These are phyloP conservation scores for Graphiopsis chlorocephala DNA, from an alignment of 2,329 filamentous ascomycete genomes.

Conservation along the genomic window DNA sequence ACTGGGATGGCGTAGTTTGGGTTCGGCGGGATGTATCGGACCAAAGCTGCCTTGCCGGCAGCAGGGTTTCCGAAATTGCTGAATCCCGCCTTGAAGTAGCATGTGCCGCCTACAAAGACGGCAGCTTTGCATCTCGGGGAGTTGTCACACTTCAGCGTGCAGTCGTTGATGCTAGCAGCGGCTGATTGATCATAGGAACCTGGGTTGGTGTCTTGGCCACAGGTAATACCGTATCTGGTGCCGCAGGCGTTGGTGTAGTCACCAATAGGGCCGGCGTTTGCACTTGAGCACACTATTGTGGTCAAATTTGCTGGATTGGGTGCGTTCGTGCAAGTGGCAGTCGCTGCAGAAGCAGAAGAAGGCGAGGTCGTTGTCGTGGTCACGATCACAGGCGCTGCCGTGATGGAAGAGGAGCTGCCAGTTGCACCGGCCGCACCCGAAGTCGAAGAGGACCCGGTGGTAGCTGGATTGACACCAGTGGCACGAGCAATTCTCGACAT, in stretches of 20 bases:
- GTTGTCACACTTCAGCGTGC: slow-evolving; percentile 21
- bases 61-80: neutral
- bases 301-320: slow-evolving; percentile 4
- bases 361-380: neutral
- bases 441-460: neutral
- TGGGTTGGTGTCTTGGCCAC: slow-evolving; percentile 20
- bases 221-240: slow-evolving; percentile 21
- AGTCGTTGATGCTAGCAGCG: slow-evolving; percentile 17
- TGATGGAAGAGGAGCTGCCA: neutral
- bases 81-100: slow-evolving; percentile 24
- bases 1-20: slow-evolving; percentile 20
- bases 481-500: neutral
- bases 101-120: slow-evolving; percentile 17
- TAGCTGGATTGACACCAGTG: neutral
- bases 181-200: neutral
- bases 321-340: slow-evolving; percentile 7
- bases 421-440: neutral
- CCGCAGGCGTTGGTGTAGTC: slow-evolving; percentile 19
- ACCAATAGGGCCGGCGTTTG: slow-evolving; percentile 2
- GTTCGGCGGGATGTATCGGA: slow-evolving; percentile 23
- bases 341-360: neutral
- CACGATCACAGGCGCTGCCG: neutral
- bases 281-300: neutral
- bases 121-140: slow-evolving; percentile 18
- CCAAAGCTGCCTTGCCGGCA: slow-evolving; percentile 11